Evolutionary conservation across 371 early-diverging fungal species (phyloP), one percentile per base, ranked within the genome.

Genomic region (Mycotypha africana): DNA sequence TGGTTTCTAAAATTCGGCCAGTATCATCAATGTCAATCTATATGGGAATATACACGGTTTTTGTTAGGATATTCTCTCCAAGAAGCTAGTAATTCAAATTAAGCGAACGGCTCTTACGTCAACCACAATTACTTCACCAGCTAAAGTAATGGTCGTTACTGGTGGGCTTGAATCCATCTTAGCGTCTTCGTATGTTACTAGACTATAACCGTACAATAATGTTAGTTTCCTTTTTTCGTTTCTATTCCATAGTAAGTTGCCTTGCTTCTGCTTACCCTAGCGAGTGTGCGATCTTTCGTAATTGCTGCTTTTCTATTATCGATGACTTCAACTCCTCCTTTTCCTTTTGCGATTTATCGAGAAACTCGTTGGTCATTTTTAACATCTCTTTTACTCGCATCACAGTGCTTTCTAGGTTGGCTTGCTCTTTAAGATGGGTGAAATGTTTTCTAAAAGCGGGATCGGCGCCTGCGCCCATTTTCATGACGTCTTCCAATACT

Each of bases 21-120:
- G 49, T 55, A 22, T 68, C 65, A 36, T 80, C 78, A n/a, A 80
- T 64, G 40, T 78, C 76, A 31, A 80, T 78, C 81, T 79, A 70
- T 22, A 21, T 8, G 16, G 12, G 10, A 30, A 21, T n/a, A n/a
- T n/a, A n/a, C n/a, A n/a, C n/a, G n/a, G n/a, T n/a, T n/a, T n/a
- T n/a, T n/a, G n/a, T n/a, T n/a, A n/a, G n/a, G n/a, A n/a, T n/a
- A n/a, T n/a, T n/a, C n/a, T n/a, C n/a, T n/a, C n/a, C n/a, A n/a
- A n/a, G n/a, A n/a, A n/a, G n/a, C n/a, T n/a, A n/a, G n/a, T n/a
- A n/a, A n/a, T n/a, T n/a, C n/a, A n/a, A n/a, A n/a, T n/a, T n/a
- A n/a, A n/a, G n/a, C n/a, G n/a, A n/a, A n/a, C n/a, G n/a, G n/a
- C n/a, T n/a, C n/a, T n/a, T 65, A 80, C 81, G 62, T 80, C 81